These are phyloP conservation scores for Xylaria castorea DNA, from an alignment of 495 filamentous ascomycete species.

Conservation along the genomic window DNA sequence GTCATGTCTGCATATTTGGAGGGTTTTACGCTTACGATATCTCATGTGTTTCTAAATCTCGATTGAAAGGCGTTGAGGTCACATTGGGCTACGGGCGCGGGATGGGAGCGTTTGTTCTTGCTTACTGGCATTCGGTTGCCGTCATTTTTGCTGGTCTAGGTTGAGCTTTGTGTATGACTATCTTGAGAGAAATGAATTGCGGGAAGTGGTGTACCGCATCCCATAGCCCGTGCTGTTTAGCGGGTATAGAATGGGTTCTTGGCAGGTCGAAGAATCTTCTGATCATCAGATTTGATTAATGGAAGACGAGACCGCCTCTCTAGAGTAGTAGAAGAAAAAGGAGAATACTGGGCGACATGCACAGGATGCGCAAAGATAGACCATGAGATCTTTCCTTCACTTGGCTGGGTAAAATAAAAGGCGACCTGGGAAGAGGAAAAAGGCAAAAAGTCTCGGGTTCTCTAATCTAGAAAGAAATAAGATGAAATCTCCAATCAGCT, in stretches of 20 bases:
- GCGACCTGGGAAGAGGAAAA: conserved; percentile 29
- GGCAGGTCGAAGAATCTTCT: not conserved
- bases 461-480: conserved; percentile 33
- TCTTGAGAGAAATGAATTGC: conserved; percentile 11
- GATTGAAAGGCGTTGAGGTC: conserved; percentile 21
- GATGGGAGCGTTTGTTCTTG: conserved; percentile 31
- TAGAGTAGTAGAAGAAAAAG: not conserved
- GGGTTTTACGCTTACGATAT: not conserved
- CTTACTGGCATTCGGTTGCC: not conserved
- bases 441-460: conserved; percentile 25
- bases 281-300: not conserved
- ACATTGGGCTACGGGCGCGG: conserved; percentile 27
- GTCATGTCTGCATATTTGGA: conserved; percentile 21
- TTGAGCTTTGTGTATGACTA: conserved; percentile 24
- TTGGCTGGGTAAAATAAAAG: conserved; percentile 16
- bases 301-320: conserved; percentile 14
- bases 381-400: conserved; percentile 19
- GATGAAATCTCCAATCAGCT: conserved; percentile 39
- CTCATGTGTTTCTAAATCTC: conserved; percentile 5
- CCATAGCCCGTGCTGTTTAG: not conserved
- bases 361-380: conserved; percentile 14
- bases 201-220: conserved; percentile 5
- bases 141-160: conserved; percentile 10
- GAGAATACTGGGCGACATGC: conserved; percentile 11
- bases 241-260: conserved; percentile 14